These are phyloP conservation scores for Xylariaceae sp. DNA, from an alignment of 2,329 filamentous ascomycete species.

Conservation along the genomic window DNA sequence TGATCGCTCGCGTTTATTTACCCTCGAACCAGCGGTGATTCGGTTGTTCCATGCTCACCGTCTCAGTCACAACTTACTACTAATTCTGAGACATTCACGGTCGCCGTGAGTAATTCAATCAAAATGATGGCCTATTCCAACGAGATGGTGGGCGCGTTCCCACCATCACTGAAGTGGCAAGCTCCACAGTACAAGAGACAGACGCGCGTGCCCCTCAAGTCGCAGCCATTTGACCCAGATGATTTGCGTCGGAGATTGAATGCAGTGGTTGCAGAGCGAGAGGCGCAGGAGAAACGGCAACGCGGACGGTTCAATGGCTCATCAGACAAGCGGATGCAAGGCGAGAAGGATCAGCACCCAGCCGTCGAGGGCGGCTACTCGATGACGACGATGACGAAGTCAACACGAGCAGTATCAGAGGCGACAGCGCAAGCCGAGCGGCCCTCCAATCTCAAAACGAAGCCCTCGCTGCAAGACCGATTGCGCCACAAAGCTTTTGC, in stretches of 20 bases:
- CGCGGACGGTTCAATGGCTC: constrained; percentile 28
- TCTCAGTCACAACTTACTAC: neutral
- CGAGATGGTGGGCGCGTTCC: constrained; percentile 7
- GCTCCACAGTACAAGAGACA: constrained; percentile 12
- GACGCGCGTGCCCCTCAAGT: constrained; percentile 19
- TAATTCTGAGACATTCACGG: neutral
- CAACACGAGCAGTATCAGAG: constrained; percentile 7
- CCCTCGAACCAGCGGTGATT: constrained; percentile 9
- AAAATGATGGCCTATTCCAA: constrained; percentile 17
- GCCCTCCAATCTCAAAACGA: constrained; percentile 9
- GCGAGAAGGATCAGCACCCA: constrained; percentile 13
- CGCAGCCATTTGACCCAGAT: constrained; percentile 46
- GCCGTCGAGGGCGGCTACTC: constrained; percentile 9
- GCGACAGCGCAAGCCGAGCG: neutral
- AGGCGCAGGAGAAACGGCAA: constrained; percentile 36
- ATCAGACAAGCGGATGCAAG: constrained; percentile 14
- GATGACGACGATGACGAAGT: neutral
- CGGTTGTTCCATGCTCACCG: neutral
- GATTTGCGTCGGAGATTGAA: constrained; percentile 51
- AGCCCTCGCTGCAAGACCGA: constrained; percentile 22
- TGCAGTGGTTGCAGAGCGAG: constrained; percentile 47
- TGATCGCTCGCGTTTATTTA: neutral
- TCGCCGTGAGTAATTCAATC: neutral
- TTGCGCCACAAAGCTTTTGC: constrained; percentile 18
- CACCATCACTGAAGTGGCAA: constrained; percentile 6